Percentiles rank a stretch among this genome's conserved stretches.
Evolutionary conservation across 176 grass and related monocot species (phyloP).

Genomic region (Cenchrus americanus): DNA sequence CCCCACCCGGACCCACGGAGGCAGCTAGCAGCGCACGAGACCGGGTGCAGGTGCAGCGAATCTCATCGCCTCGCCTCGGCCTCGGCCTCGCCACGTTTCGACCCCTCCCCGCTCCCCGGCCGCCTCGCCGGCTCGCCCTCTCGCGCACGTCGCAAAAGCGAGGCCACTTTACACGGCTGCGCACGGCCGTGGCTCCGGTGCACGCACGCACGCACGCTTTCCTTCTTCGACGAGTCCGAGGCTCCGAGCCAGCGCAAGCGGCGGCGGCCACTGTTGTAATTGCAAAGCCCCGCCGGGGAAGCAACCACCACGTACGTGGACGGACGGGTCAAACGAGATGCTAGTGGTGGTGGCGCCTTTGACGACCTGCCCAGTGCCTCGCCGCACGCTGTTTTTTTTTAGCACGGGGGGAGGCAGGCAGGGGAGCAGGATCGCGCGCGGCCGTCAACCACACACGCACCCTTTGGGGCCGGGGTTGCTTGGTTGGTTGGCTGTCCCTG

Average conservation of each 20-base stretch:
- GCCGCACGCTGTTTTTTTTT: slow-evolving; percentile 12
- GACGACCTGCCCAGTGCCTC: background rate
- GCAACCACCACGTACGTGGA: background rate
- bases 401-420: background rate
- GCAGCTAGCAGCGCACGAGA: background rate
- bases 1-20: background rate
- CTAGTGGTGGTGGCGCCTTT: no score
- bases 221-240: no score
- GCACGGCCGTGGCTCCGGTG: background rate
- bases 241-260: background rate
- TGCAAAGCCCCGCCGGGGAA: background rate
- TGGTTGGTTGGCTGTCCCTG: background rate
- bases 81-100: slow-evolving; percentile 31
- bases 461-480: background rate
- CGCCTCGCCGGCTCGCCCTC: no score
- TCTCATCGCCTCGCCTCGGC: background rate
- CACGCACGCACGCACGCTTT: background rate
- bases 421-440: background rate
- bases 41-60: slow-evolving; percentile 9
- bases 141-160: background rate
- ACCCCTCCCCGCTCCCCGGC: background rate
- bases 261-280: background rate
- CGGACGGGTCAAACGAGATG: background rate
- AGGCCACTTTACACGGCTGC: background rate
- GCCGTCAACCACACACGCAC: background rate